Evolutionary conservation across 257 asterid genomes (phyloP).

Genomic region (Solanum corneliomulleri): DNA sequence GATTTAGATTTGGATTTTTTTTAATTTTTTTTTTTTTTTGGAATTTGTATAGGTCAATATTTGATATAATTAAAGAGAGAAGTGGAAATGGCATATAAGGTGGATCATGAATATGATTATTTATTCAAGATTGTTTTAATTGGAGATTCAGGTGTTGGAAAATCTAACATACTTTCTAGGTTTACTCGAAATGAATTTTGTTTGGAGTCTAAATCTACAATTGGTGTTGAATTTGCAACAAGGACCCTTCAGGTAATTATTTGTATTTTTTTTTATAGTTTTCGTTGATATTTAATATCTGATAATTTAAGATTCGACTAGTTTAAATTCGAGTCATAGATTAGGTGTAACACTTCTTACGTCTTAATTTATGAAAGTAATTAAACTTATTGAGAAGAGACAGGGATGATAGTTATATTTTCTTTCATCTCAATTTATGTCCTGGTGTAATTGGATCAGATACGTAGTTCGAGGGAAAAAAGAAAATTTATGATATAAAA

Average conservation of each 20-base stretch:
- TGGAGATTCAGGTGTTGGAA: slow-evolving; percentile 43
- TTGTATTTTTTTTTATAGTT: not conserved
- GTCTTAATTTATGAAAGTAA: not conserved
- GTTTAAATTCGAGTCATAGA: not conserved
- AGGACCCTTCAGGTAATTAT: slow-evolving; percentile 36
- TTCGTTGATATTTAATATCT: not conserved
- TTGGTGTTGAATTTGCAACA: slow-evolving; percentile 46
- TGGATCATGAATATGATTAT: slow-evolving; percentile 35
- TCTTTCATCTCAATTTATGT: not conserved
- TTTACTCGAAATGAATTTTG: slow-evolving; percentile 37
- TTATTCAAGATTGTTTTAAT: slow-evolving; percentile 33
- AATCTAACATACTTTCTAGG: slow-evolving; percentile 38
- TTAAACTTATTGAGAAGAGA: not conserved
- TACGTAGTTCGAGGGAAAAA: not conserved
- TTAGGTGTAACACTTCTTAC: not conserved
- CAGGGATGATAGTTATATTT: not conserved
- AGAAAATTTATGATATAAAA: not conserved
- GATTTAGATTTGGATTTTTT: not conserved
- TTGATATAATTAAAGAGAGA: not conserved
- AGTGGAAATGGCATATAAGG: slow-evolving; percentile 27
- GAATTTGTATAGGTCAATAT: not conserved
- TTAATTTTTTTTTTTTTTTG: not conserved
- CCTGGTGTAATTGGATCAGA: not conserved
- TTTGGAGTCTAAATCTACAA: slow-evolving; percentile 44
- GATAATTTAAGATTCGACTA: not conserved